Evolutionary conservation across 495 filamentous ascomycete genomes (phyloP).

Genomic region (Emericellopsis terricola): DNA sequence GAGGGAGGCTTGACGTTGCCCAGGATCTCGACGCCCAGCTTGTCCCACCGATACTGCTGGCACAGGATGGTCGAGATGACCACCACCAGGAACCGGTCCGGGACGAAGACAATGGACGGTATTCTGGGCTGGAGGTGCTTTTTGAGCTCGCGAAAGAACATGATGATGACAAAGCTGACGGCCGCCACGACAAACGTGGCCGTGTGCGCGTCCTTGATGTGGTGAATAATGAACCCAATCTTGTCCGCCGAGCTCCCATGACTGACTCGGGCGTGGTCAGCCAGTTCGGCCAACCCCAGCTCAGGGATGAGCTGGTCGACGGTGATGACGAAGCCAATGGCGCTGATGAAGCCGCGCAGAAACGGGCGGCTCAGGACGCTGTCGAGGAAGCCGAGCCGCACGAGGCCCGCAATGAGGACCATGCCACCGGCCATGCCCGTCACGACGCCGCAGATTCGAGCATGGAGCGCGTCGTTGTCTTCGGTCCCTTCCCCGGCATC

Average conservation of each 20-base stretch:
- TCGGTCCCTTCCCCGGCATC: conserved; percentile 53
- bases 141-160: conserved; percentile 72
- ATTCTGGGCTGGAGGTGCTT: conserved; percentile 63
- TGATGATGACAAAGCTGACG: conserved; percentile 71
- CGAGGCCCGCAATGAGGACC: conserved; percentile 68
- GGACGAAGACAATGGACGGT: conserved; percentile 71
- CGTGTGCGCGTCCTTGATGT: conserved; percentile 44
- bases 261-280: conserved; percentile 36
- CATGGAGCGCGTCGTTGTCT: conserved; percentile 49
- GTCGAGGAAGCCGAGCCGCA: conserved; percentile 83
- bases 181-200: conserved; percentile 61
- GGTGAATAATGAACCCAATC: conserved; percentile 54
- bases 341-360: conserved; percentile 85
- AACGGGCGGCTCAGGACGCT: conserved; percentile 88
- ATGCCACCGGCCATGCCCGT: conserved; percentile 74
- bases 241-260: conserved; percentile 82
- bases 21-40: conserved; percentile 62
- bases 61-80: conserved; percentile 69
- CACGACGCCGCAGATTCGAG: conserved; percentile 73
- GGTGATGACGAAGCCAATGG: conserved; percentile 88
- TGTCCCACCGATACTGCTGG: conserved; percentile 64
- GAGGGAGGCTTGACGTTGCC: conserved; percentile 57
- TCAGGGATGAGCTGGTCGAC: conserved; percentile 91
- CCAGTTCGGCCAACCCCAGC: conserved; percentile 51
- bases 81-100: conserved; percentile 84